These are phyloP conservation scores for Anthostomella pinea DNA, from an alignment of 2,329 filamentous ascomycete genomes.

Conservation along the genomic window DNA sequence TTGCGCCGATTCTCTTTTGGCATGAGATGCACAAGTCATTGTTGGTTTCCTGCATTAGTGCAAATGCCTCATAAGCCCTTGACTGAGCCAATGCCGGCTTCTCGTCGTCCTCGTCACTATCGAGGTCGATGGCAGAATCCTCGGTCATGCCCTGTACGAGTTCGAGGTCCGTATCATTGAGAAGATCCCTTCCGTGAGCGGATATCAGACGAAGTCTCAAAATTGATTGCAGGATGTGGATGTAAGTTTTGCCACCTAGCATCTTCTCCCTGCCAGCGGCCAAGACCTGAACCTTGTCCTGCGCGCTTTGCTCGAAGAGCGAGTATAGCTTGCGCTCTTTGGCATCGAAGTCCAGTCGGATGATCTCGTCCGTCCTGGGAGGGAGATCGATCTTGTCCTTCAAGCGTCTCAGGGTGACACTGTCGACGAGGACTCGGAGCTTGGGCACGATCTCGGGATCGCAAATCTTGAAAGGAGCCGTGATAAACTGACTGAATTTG, in stretches of 20 bases:
- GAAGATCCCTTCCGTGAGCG: constrained; percentile 87
- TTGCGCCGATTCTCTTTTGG: constrained; percentile 56
- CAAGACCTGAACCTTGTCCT: constrained; percentile 76
- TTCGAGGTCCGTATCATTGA: constrained; percentile 79
- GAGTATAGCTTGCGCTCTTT: constrained; percentile 79
- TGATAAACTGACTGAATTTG: constrained; percentile 76
- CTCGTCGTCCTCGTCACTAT: constrained; percentile 68
- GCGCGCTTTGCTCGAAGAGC: constrained; percentile 77
- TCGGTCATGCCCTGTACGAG: constrained; percentile 77
- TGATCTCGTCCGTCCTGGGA: constrained; percentile 66
- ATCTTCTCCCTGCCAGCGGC: constrained; percentile 59
- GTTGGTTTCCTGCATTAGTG: constrained; percentile 78
- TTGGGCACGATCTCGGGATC: constrained; percentile 82
- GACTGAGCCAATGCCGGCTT: constrained; percentile 59
- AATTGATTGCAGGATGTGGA: constrained; percentile 89
- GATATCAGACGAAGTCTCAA: constrained; percentile 85
- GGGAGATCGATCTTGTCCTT: constrained; percentile 90
- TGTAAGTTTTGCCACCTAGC: constrained; percentile 83
- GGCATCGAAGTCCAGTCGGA: constrained; percentile 70
- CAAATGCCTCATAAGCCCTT: constrained; percentile 82
- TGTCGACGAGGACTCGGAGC: constrained; percentile 84
- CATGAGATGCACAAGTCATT: constrained; percentile 72
- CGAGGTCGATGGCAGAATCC: constrained; percentile 84
- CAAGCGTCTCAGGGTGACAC: constrained; percentile 85
- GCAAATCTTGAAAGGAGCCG: constrained; percentile 81